These are phyloP conservation scores for Metschnikowia picachoensis DNA, from an alignment of 805 yeast genomes.

Conservation along the genomic window DNA sequence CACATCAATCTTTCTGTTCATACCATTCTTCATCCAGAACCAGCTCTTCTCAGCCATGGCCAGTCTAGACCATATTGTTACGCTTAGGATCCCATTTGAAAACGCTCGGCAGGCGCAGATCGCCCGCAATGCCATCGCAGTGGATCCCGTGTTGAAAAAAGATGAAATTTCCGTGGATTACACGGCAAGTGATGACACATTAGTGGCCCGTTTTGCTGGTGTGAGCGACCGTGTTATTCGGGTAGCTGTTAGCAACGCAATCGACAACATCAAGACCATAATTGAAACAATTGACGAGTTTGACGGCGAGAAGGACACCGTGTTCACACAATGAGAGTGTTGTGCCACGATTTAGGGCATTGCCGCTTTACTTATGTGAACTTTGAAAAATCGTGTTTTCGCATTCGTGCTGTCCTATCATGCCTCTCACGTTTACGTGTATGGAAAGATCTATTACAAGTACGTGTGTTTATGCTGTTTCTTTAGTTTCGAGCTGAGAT, in stretches of 20 bases:
- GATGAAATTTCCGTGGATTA: slow-evolving; percentile 56
- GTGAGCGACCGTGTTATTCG: slow-evolving; percentile 71
- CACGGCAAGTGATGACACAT: slow-evolving; percentile 26
- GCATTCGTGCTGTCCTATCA: too few relatives aligned
- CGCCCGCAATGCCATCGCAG: slow-evolving; percentile 57
- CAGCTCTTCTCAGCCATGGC: slow-evolving; percentile 4
- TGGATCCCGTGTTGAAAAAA: slow-evolving; percentile 79
- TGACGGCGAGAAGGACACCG: slow-evolving; percentile 34
- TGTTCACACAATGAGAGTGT: slow-evolving; percentile 10
- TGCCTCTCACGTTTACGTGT: too few relatives aligned
- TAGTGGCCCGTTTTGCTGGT: slow-evolving; percentile 53
- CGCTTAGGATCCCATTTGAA: slow-evolving; percentile 62
- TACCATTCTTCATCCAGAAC: too few relatives aligned
- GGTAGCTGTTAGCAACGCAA: slow-evolving; percentile 77
- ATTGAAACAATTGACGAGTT: slow-evolving; percentile 79
- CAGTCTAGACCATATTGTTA: slow-evolving; percentile 18
- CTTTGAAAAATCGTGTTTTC: too few relatives aligned
- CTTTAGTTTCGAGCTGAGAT: too few relatives aligned
- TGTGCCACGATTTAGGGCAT: too few relatives aligned
- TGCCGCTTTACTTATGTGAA: too few relatives aligned
- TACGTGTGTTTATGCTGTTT: too few relatives aligned
- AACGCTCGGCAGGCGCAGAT: slow-evolving; percentile 55
- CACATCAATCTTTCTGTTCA: too few relatives aligned
- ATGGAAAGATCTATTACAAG: too few relatives aligned
- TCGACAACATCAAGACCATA: slow-evolving; percentile 73